Conservation (phyloP, 768 basidiomycete species). For the Ramaria rubella region DNA sequence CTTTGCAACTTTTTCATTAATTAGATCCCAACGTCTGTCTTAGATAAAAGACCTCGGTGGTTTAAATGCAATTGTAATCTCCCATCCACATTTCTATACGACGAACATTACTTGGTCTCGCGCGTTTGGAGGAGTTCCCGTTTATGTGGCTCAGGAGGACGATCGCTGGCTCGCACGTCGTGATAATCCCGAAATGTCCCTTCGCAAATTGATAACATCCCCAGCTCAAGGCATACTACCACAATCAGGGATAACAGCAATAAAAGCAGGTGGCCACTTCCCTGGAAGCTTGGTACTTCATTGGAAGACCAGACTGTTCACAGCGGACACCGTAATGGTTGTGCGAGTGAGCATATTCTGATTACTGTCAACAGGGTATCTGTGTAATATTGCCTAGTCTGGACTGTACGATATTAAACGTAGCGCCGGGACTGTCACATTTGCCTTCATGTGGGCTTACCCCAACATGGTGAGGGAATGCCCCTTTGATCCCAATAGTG, state of each 20-base stretch:
- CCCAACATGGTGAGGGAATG: conserved; percentile 5
- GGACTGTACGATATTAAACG: neutral
- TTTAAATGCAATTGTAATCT: conserved; percentile 11
- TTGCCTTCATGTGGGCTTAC: conserved; percentile 14
- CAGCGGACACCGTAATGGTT: conserved; percentile 12
- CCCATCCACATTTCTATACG: conserved; percentile 14
- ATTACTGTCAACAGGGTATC: neutral
- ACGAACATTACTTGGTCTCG: conserved; percentile 9
- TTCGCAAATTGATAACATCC: neutral
- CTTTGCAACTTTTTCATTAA: neutral
- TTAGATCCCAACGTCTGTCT: neutral
- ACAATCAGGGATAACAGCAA: conserved; percentile 3
- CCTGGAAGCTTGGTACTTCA: conserved; percentile 11
- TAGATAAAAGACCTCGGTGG: conserved; percentile 12
- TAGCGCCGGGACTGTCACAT: conserved; percentile 2
- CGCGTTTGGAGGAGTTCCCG: conserved; percentile 5
- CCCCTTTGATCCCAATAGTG: too few relatives aligned
- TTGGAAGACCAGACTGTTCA: conserved; percentile 8
- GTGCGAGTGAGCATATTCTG: neutral
- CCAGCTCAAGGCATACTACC: neutral
- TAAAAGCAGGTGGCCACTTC: conserved; percentile 13
- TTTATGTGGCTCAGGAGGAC: conserved; percentile 8
- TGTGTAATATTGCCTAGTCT: conserved; percentile 8
- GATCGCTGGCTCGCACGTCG: conserved; percentile 6
- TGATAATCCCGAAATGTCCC: neutral